Base-by-base conservation (phyloP, 2,329 filamentous ascomycete species). In the Calonectria naviculata region DNA sequence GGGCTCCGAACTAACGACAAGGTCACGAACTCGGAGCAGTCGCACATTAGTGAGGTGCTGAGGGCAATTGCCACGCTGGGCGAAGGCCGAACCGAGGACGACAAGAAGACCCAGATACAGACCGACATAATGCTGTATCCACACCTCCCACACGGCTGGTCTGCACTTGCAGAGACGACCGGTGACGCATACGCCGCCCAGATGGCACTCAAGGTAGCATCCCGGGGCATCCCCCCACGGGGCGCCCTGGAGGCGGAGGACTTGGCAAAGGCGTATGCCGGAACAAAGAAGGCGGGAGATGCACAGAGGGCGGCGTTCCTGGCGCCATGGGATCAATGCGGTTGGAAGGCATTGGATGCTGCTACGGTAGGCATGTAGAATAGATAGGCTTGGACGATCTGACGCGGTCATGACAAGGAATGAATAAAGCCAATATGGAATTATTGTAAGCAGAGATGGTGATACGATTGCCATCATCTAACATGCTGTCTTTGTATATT, bases 51-150 rank as follows among this genome's bases (percentile, higher is more conserved):
- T 66, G 91, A 93, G 78, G 88, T 98, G 1, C 85, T 98, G 24
- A 88, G 92, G n/a, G 92, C 92, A 0, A 92, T 97, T 21, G 93
- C 94, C 1, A 86, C 89, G 5, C 82, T 93, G 24, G 86, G 86
- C 7, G 84, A 88, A 38, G 83, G 83, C 31, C 83, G 84, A 24
- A 83, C 85, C 1, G 85, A 89, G 42, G 83, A 88, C 61, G 86
- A 89, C 65, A 84, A 89, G 49, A 80, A 91, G 41, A 85, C 88
- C 1, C 93, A 97, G 83, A 89, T 94, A 1, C 92, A 94, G 78
- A 90, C 88, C 19, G 92, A 95, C 66, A 90, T 98, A 21, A 93
- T 98, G 89, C 88, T 98, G 26, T 89, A 93, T 60, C 97, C 97
- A 0, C 88, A 92, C 69, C 89, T 95, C 69, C 91, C 95, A 0